A percentile compares a stretch with the other conserved stretches of the same genome.
Conservation (phyloP, 2,329 filamentous ascomycete genomes). For the Orbilia javanica region DNA sequence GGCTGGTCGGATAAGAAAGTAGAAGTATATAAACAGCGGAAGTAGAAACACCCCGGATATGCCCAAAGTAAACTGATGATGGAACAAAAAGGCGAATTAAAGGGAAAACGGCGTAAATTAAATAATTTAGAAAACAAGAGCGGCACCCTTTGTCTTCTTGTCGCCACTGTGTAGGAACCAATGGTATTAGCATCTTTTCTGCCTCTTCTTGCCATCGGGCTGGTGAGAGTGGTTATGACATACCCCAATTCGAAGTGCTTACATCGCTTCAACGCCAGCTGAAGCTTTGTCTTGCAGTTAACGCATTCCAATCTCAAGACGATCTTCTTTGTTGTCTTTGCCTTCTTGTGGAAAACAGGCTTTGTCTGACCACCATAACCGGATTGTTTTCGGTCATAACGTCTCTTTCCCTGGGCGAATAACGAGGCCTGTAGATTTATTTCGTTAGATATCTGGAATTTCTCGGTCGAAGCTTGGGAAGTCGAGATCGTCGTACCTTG, state of each 20-base stretch:
- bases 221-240: constrained; percentile 65
- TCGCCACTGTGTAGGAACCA: constrained; percentile 79
- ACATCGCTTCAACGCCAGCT: constrained; percentile 99
- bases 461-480: constrained; percentile 38
- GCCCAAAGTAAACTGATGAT: constrained; percentile 45
- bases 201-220: not conserved
- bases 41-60: constrained; percentile 58
- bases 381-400: constrained; percentile 99
- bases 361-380: constrained; percentile 99
- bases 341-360: constrained; percentile 99
- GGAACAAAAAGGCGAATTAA: constrained; percentile 35
- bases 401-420: constrained; percentile 98
- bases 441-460: constrained; percentile 60
- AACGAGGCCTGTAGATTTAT: constrained; percentile 76
- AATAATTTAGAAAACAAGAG: constrained; percentile 95
- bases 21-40: constrained; percentile 57
- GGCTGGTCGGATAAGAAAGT: constrained; percentile 40
- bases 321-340: constrained; percentile 99
- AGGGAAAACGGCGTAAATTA: constrained; percentile 63
- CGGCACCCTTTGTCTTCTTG: constrained; percentile 99
- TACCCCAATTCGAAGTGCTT: constrained; percentile 99
- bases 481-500: constrained; percentile 73
- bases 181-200: constrained; percentile 54
- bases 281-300: constrained; percentile 93
- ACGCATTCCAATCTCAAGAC: constrained; percentile 98